These are phyloP conservation scores for Phialophora macrospora DNA, from an alignment of 2,329 filamentous ascomycete genomes.

Conservation along the genomic window DNA sequence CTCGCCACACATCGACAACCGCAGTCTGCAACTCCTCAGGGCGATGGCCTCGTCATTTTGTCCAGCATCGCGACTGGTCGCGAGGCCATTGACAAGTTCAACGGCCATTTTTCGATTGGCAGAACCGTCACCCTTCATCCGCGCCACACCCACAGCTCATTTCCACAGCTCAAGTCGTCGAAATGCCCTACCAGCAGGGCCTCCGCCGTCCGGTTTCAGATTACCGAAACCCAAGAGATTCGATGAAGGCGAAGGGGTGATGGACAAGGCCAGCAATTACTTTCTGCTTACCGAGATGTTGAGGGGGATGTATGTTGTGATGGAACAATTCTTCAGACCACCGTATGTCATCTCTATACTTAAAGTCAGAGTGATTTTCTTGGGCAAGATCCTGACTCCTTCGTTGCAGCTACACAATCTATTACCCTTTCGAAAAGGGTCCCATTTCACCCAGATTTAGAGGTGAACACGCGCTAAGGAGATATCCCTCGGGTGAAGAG, in stretches of 20 bases:
- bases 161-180: slow-evolving; percentile 68
- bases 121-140: slow-evolving; percentile 43
- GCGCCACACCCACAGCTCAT: slow-evolving; percentile 60
- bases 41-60: slow-evolving; percentile 52
- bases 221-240: slow-evolving; percentile 74
- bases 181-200: slow-evolving; percentile 71
- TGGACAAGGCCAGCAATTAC: slow-evolving; percentile 88
- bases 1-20: slow-evolving; percentile 35
- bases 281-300: slow-evolving; percentile 96
- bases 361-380: background rate
- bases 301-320: slow-evolving; percentile 94
- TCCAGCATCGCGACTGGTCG: slow-evolving; percentile 51
- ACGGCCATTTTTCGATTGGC: slow-evolving; percentile 40
- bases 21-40: slow-evolving; percentile 33
- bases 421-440: slow-evolving; percentile 98
- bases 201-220: slow-evolving; percentile 81
- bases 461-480: slow-evolving; percentile 93
- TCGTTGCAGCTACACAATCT: slow-evolving; percentile 83
- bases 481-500: slow-evolving; percentile 97
- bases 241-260: slow-evolving; percentile 78
- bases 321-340: slow-evolving; percentile 98
- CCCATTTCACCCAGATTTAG: slow-evolving; percentile 98
- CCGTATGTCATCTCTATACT: slow-evolving; percentile 69
- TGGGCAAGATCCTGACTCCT: slow-evolving; percentile 3
- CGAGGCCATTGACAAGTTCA: slow-evolving; percentile 47